phyloP scores from a whole-genome alignment of 2,329 filamentous ascomycete genomes.

The Trichoderma koningii region DNA sequence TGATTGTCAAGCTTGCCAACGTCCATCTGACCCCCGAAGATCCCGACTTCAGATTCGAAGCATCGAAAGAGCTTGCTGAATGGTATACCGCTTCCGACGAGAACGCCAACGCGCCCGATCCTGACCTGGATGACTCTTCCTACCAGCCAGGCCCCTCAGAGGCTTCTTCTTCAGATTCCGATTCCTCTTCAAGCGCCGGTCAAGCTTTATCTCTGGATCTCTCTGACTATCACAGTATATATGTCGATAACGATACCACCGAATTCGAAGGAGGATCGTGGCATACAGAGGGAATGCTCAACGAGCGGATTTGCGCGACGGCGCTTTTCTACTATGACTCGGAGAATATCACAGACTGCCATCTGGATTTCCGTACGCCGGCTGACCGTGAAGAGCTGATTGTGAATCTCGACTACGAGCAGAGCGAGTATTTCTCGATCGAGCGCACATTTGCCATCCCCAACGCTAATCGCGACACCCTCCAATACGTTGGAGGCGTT shows the following conservation, averaged over 20 bases:
- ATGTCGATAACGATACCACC: background rate
- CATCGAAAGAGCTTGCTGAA: conserved; percentile 7
- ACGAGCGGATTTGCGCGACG: conserved; percentile 66
- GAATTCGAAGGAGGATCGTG: conserved; percentile 55
- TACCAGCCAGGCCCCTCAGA: conserved; percentile 6
- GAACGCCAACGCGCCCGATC: background rate
- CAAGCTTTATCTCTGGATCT: background rate
- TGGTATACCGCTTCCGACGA: background rate
- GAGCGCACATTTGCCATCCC: conserved; percentile 41
- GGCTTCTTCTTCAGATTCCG: background rate
- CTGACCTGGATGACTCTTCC: conserved; percentile 6
- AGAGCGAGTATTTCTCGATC: conserved; percentile 42
- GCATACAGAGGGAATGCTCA: conserved; percentile 42
- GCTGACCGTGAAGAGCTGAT: conserved; percentile 38
- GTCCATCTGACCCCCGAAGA: conserved; percentile 62
- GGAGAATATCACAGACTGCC: conserved; percentile 59
- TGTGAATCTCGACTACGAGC: conserved; percentile 35
- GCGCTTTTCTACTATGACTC: conserved; percentile 63
- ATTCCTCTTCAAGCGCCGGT: background rate
- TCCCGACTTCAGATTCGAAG: conserved; percentile 37
- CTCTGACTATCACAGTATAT: background rate
- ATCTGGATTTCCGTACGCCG: conserved; percentile 53
- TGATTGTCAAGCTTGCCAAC: conserved; percentile 65
- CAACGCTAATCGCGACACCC: conserved; percentile 21
- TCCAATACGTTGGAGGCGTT: conserved; percentile 50